Percentiles rank a stretch among this genome's conserved stretches.
These are phyloP conservation scores for Amanita pallidorosea DNA, from an alignment of 768 basidiomycete genomes.

Conservation along the genomic window DNA sequence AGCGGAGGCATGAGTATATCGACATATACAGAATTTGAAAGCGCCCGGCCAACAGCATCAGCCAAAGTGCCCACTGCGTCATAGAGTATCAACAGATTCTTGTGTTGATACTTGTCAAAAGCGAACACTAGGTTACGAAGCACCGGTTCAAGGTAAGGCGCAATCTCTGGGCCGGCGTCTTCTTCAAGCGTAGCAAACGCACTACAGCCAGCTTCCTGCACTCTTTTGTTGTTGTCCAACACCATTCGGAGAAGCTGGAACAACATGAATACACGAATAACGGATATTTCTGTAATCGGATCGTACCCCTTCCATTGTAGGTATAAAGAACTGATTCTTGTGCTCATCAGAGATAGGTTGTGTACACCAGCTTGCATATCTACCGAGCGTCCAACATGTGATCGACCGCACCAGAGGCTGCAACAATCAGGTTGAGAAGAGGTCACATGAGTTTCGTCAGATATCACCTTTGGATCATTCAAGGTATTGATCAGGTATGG, in stretches of 20 bases:
- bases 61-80: slow-evolving; percentile 98
- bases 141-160: slow-evolving; percentile 91
- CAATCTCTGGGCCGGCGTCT: slow-evolving; percentile 84
- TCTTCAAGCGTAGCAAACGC: slow-evolving; percentile 98
- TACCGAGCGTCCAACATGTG: slow-evolving; percentile 98
- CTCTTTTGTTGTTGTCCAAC: slow-evolving; percentile 95
- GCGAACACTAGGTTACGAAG: slow-evolving; percentile 91
- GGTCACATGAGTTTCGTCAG: slow-evolving; percentile 4
- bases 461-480: slow-evolving; percentile 78
- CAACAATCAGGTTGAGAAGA: slow-evolving; percentile 6
- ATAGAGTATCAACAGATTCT: slow-evolving; percentile 97
- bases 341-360: slow-evolving; percentile 77
- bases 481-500: slow-evolving; percentile 88
- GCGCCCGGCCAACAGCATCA: slow-evolving; percentile 84
- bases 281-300: not conserved
- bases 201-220: slow-evolving; percentile 98
- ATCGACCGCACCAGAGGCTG: slow-evolving; percentile 97
- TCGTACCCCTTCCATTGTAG: slow-evolving; percentile 93
- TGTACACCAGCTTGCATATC: slow-evolving; percentile 98
- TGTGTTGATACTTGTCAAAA: slow-evolving; percentile 97
- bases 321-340: slow-evolving; percentile 85
- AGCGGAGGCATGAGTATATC: slow-evolving; percentile 96
- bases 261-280: slow-evolving; percentile 4
- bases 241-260: slow-evolving; percentile 93
- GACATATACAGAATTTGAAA: slow-evolving; percentile 80